Evolutionary conservation across 1,284 basidiomycete genomes (phyloP).

Genomic region (Pyrrhoderma lamaoense): DNA sequence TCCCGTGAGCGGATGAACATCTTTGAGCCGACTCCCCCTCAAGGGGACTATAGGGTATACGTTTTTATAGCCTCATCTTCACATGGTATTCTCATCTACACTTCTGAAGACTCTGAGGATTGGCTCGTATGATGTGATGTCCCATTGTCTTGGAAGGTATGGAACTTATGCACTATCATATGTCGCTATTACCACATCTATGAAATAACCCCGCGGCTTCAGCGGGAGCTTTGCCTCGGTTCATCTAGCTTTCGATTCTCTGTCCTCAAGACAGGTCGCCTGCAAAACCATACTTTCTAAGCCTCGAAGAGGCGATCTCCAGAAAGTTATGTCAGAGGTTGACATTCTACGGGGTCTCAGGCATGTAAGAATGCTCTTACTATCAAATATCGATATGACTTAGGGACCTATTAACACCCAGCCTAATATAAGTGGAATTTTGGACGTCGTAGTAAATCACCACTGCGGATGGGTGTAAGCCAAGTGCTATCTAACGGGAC

Average conservation of each 20-base stretch:
- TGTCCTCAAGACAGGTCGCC: constrained; percentile 65
- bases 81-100: background rate
- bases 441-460: constrained; percentile 57
- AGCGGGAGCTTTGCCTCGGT: constrained; percentile 76
- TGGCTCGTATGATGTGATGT: constrained; percentile 60
- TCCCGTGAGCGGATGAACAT: constrained; percentile 43
- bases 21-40: constrained; percentile 57
- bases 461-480: constrained; percentile 45
- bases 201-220: background rate
- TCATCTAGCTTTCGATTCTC: constrained; percentile 62
- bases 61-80: constrained; percentile 1
- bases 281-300: constrained; percentile 64
- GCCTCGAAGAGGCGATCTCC: constrained; percentile 47
- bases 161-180: background rate
- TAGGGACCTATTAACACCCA: constrained; percentile 29
- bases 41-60: constrained; percentile 44
- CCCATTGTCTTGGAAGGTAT: constrained; percentile 59
- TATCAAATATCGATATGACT: background rate
- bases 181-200: background rate
- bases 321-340: constrained; percentile 69
- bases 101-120: constrained; percentile 33
- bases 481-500: background rate
- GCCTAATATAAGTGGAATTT: constrained; percentile 78
- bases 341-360: constrained; percentile 58
- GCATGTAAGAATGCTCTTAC: constrained; percentile 44